Evolutionary conservation across 2,329 filamentous ascomycete genomes (phyloP).

Genomic region (Ophiosphaerella herpotricha): DNA sequence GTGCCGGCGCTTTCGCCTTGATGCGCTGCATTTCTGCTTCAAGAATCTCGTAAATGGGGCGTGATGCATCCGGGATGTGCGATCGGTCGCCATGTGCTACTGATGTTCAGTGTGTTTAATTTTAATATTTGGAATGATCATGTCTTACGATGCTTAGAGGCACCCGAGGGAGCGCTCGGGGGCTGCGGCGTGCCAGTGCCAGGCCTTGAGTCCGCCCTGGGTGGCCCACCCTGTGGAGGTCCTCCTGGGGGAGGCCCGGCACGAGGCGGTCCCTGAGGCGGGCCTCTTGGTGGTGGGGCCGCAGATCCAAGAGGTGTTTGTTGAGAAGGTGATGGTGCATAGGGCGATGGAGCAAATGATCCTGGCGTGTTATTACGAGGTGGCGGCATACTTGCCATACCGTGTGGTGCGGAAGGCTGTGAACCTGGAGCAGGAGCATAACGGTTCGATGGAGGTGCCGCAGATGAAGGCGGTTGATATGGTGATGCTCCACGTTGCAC

Average conservation of each 20-base stretch:
- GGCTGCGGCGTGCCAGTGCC: slow-evolving; percentile 57
- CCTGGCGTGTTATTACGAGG: slow-evolving; percentile 52
- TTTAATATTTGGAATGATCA: background rate
- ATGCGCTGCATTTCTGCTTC: slow-evolving; percentile 86
- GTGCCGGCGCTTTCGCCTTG: slow-evolving; percentile 80
- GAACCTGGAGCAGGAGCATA: slow-evolving; percentile 69
- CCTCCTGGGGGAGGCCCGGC: slow-evolving; percentile 46
- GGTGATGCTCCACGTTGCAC: slow-evolving; percentile 79
- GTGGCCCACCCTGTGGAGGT: slow-evolving; percentile 47
- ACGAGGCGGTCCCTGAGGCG: slow-evolving; percentile 49
- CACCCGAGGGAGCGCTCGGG: slow-evolving; percentile 49
- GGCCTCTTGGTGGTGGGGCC: slow-evolving; percentile 50
- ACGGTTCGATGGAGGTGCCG: slow-evolving; percentile 59
- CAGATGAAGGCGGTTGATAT: slow-evolving; percentile 82
- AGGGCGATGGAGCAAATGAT: slow-evolving; percentile 45
- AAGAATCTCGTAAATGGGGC: slow-evolving; percentile 80
- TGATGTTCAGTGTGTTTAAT: slow-evolving; percentile 2
- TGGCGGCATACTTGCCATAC: slow-evolving; percentile 41
- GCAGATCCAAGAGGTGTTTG: slow-evolving; percentile 46
- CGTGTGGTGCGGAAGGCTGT: slow-evolving; percentile 51
- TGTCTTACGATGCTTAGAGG: slow-evolving; percentile 71
- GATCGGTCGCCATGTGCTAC: slow-evolving; percentile 77
- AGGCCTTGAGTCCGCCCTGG: slow-evolving; percentile 48
- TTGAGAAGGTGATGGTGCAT: slow-evolving; percentile 41
- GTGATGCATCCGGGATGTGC: slow-evolving; percentile 79